Base-by-base conservation (phyloP, 208 protist genomes). In the Wallacemonas sp. region DNA sequence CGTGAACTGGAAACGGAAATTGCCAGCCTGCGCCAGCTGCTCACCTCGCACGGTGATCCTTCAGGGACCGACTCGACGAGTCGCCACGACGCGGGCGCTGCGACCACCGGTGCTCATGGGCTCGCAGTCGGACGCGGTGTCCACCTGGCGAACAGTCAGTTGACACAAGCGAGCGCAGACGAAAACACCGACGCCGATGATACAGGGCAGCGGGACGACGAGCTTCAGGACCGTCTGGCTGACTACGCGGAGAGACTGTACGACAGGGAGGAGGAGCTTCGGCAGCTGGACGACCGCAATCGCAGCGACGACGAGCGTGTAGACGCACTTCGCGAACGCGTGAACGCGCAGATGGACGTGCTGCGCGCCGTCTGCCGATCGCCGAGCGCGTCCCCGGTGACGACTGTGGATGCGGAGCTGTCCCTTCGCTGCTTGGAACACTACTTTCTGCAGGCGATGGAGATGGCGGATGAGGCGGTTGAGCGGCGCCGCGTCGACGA, bases 1-100 rank as follows among this genome's bases (percentile, higher is more conserved):
- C 66, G 53, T 15, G 55, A 17, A 3, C 55, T 83, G 45, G 39
- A 54, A 22, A 34, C 34, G 29, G 66, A 73, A 15, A 54, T 87
- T 2, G 76, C 66, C 33, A 62, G 58, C 22, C 46, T 83, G 33
- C 68, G 70, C 17, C 22, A 78, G 38, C 76, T 68, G 42, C 69
- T 83, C 8, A n/a, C n/a, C n/a, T n/a, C n/a, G n/a, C n/a, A n/a
- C n/a, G n/a, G n/a, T n/a, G n/a, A n/a, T n/a, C n/a, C n/a, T n/a
- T n/a, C n/a, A n/a, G n/a, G n/a, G n/a, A n/a, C n/a, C n/a, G n/a
- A 66, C 27, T n/a, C 52, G 53, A 17, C 45, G 74, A 36, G 50
- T 71, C 29, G 38, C 42, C 38, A 50, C 66, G 65, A 52, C 55
- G 41, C 42, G 39, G 21, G 64, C 42, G 9, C 22, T 41, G 4